Evolutionary conservation across 106 monocot genomes (phyloP), one percentile per base, ranked within the genome.

Genomic region (Dendrobium catenatum): DNA sequence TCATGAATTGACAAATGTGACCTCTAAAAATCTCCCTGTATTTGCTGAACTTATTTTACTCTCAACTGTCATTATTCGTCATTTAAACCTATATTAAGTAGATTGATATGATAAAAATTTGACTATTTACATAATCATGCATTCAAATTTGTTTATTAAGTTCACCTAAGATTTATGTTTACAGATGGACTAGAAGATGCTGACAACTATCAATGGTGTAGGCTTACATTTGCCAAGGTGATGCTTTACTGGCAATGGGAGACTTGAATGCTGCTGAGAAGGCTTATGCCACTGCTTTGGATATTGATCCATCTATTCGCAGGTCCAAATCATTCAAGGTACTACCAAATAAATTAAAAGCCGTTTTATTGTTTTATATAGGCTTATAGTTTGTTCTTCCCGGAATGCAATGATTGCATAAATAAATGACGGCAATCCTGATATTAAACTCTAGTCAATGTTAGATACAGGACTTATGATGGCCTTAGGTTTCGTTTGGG

Each of bases 191-290:
- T 10, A n/a, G 43, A 59, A 42, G 46, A 20, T 59, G 47, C 11
- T 77, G 61, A 77, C 33, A 43, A 47, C 33, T 61, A 76, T 61
- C 18, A 17, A 31, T 82, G 68, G 11, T 78, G 46, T 42, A 91
- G 91, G 91, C 83, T 77, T 91, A 87, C 77, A 79, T 91, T 68
- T 91, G 87, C 44, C 83, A 89, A 89, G 91, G 89, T 74, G 91
- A 91, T 84, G 85, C 79, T 81, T 89, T 81, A 29, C 41, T 87
- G 78, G 91, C 83, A 0, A 89, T 85, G 89, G 87, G 80, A 47
- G 83, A 87, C 43, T 89, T 61, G 54, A 46, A 55, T 80, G 82
- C 87, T 2, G 88, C 91, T 80, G 89, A 89, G 77, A 82, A 77
- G 77, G 85, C 87, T 37, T 91, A 89, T 72, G 81, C 87, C 44